Evolutionary conservation across 2,329 filamentous ascomycete species (phyloP).

Genomic region (Cladosporium sp.): DNA sequence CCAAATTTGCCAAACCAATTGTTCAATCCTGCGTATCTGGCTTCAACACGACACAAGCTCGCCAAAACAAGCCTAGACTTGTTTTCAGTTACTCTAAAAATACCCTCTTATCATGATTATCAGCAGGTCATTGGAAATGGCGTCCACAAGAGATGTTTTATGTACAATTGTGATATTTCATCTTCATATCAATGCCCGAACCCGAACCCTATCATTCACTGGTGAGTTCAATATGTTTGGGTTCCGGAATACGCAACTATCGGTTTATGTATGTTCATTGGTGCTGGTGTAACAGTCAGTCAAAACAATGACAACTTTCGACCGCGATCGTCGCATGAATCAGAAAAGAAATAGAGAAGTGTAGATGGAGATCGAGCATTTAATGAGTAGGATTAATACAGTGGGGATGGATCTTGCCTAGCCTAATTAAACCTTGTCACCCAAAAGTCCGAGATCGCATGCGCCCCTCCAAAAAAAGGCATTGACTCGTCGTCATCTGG

Average conservation of each 20-base stretch:
- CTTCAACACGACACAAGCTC: no score
- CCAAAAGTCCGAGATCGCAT: conserved; percentile 7
- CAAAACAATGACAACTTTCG: neutral
- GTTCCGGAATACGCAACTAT: neutral
- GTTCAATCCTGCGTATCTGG: no score
- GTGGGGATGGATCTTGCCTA: neutral
- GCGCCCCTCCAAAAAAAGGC: conserved; percentile 4
- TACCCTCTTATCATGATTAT: no score
- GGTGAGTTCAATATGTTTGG: neutral
- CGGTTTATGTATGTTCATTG: neutral
- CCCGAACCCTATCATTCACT: neutral
- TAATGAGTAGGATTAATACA: neutral
- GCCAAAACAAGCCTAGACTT: no score
- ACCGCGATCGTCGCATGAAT: neutral
- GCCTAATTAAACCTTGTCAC: neutral
- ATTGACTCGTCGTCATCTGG: conserved; percentile 1
- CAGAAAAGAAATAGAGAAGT: neutral
- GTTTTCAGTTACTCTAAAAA: no score
- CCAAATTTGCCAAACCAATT: no score
- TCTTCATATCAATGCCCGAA: neutral
- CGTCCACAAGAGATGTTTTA: neutral
- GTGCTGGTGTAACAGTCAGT: neutral
- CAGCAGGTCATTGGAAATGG: no score
- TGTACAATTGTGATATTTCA: neutral
- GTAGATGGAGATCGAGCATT: neutral